Conservation (phyloP, 371 early-diverging fungal species). For the Mucor velutinosus region DNA sequence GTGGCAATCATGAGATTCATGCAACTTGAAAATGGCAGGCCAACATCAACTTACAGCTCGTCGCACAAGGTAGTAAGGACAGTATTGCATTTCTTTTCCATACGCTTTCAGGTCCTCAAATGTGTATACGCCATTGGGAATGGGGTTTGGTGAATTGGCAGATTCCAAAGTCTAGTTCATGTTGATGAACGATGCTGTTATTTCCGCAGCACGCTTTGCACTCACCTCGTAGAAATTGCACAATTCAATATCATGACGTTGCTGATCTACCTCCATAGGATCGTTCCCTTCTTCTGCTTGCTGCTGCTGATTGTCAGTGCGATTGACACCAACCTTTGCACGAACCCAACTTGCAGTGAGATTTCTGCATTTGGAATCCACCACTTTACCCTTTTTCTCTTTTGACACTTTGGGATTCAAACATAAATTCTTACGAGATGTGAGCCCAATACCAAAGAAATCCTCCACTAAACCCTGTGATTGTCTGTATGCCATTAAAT, state of each 20-base stretch:
- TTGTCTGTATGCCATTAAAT: conserved; percentile 86
- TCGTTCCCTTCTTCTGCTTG: conserved; percentile 18
- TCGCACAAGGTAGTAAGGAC: conserved; percentile 97
- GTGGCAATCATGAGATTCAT: neutral
- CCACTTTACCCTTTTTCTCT: conserved; percentile 84
- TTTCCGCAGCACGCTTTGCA: neutral
- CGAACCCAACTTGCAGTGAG: conserved; percentile 96
- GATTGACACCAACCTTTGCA: conserved; percentile 59
- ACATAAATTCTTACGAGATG: conserved; percentile 96
- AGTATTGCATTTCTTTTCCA: conserved; percentile 74
- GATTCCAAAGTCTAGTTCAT: conserved; percentile 64
- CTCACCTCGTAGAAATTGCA: conserved; percentile 85
- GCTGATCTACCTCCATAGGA: conserved; percentile 35
- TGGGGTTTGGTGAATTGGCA: conserved; percentile 66
- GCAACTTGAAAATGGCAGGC: neutral
- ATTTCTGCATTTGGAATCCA: conserved; percentile 91
- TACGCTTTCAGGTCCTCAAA: conserved; percentile 90
- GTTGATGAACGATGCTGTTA: neutral
- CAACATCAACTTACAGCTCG: conserved; percentile 62
- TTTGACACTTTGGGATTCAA: conserved; percentile 86
- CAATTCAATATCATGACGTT: conserved; percentile 53
- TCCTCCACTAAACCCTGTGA: conserved; percentile 70
- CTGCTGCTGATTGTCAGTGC: conserved; percentile 30
- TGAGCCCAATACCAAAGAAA: conserved; percentile 95
- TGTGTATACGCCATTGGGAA: conserved; percentile 95